Evolutionary conservation across 306 rosid species (phyloP), one percentile per base, ranked within the genome.

Genomic region (Rubus idaeus): DNA sequence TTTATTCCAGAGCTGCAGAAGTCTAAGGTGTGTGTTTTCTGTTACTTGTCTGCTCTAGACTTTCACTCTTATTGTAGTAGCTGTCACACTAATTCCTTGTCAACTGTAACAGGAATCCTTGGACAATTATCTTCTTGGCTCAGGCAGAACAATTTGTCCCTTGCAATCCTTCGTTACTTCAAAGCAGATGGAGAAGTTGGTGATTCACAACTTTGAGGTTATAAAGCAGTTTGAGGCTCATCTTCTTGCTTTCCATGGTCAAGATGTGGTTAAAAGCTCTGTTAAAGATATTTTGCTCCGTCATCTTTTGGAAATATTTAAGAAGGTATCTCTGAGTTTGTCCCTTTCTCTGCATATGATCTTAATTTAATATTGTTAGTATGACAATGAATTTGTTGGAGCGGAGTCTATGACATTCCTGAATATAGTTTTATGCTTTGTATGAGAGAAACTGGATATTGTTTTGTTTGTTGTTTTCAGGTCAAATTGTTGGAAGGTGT

Each of bases 111-210:
- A 94, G 97, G 95, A 87, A 83, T 83, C 86, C 35, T 79, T 95
- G 88, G 91, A 95, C 80, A 45, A 46, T 69, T 82, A 73, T 81
- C 91, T 95, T 75, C 87, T 92, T 66, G 89, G 93, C 63, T 79
- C 76, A 51, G 72, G 75, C 6, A 80, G 80, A 83, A 87, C 86
- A 12, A 53, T 84, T 58, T 60, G 79, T 44, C 44, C 85, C 64
- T 78, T 83, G 1, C 74, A 70, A 77, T 60, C 69, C 75, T 80
- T 10, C 70, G 45, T 95, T 88, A 83, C 86, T 77, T 87, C 92
- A 20, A 88, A 81, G 69, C 82, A 85, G 80, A 89, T 92, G 93
- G 86, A 80, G 80, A 85, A 81, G 83, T 75, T 84, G 75, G 83
- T 95, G 46, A 70, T 60, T 66, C 78, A 85, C 56, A 95, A 95